Evolutionary conservation across 2,329 filamentous ascomycete species (phyloP), one percentile per base, ranked within the genome.

Genomic region (Clarireedia hainanense): DNA sequence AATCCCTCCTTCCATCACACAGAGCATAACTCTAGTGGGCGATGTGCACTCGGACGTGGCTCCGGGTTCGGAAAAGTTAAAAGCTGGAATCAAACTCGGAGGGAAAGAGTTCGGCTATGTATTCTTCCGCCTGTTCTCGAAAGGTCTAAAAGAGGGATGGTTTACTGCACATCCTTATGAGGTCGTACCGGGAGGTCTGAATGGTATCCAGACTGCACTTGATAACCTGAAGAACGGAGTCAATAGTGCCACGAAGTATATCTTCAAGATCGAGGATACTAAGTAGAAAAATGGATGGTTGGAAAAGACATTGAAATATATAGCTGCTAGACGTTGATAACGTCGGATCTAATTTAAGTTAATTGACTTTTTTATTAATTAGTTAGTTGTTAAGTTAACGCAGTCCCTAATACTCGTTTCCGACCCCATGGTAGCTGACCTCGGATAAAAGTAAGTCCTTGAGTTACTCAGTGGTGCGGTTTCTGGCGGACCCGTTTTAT

Each of bases 241-340:
- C 68, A 81, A 79, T 23, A 84, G 79, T 63, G 84, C 76, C 1
- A 73, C 80, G 0, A 88, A 88, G 70, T 86, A 84, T 71, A 78
- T 87, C 0, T 80, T 81, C 63, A 66, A 60, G 53, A 65, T 68
- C 54, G 63, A 60, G 49, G 66, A 68, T 43, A 68, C 63, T 2
- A 61, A 65, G 46, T 63, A 56, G 53, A 30, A 26, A 49, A 23
- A 5, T 36, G 14, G 20, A 50, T 26, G 34, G 23, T 5, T 34
- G 9, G 30, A 34, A 14, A 2, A 42, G 30, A 34, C 10, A 34
- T 34, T 34, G 4, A 23, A 49, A 49, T 7, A 20, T 20, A 12
- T 34, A 43, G 15, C 10, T 27, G n/a, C 17, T 49, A 40, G 24
- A 20, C 4, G n/a, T 15, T 14, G 36, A 48, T 50, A 37, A 50